These are phyloP conservation scores for Cucurbita maxima DNA, from an alignment of 306 rosid genomes.

Conservation along the genomic window DNA sequence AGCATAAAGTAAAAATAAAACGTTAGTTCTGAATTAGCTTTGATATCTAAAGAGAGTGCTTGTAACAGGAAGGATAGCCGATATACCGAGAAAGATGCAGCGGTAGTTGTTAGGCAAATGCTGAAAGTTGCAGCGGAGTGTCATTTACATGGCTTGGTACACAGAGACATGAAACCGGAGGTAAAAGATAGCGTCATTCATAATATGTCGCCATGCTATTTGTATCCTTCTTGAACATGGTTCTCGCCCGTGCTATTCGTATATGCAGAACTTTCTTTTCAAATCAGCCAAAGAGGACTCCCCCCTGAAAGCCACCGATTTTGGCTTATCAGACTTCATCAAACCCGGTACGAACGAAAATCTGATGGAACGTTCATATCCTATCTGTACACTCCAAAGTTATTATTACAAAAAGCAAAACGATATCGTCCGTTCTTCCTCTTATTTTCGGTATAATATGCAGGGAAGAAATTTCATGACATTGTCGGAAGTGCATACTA, in stretches of 20 bases:
- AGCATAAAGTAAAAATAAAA: neutral
- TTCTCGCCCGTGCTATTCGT: slow-evolving; percentile 11
- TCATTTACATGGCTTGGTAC: slow-evolving; percentile 97
- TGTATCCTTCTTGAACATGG: neutral
- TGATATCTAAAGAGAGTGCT: neutral
- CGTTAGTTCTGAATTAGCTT: neutral
- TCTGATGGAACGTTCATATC: neutral
- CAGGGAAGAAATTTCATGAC: slow-evolving; percentile 79
- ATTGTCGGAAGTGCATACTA: slow-evolving; percentile 99
- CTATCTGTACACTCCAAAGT: neutral
- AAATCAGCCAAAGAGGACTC: slow-evolving; percentile 65
- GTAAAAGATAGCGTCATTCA: slow-evolving; percentile 18
- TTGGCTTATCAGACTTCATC: slow-evolving; percentile 95
- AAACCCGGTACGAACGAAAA: slow-evolving; percentile 55
- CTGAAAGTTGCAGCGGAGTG: slow-evolving; percentile 97
- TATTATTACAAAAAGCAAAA: slow-evolving; percentile 9
- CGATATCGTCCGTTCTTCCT: slow-evolving; percentile 7
- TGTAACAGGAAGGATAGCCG: slow-evolving; percentile 89
- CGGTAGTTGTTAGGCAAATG: slow-evolving; percentile 94
- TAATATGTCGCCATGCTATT: neutral
- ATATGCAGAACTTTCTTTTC: slow-evolving; percentile 76
- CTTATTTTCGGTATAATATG: slow-evolving; percentile 15
- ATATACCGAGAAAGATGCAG: slow-evolving; percentile 88
- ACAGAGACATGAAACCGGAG: slow-evolving; percentile 99
- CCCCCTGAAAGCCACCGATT: slow-evolving; percentile 82